Evolutionary conservation across 1,284 basidiomycete genomes (phyloP), one percentile per base, ranked within the genome.

Genomic region (Marasmius sp.): DNA sequence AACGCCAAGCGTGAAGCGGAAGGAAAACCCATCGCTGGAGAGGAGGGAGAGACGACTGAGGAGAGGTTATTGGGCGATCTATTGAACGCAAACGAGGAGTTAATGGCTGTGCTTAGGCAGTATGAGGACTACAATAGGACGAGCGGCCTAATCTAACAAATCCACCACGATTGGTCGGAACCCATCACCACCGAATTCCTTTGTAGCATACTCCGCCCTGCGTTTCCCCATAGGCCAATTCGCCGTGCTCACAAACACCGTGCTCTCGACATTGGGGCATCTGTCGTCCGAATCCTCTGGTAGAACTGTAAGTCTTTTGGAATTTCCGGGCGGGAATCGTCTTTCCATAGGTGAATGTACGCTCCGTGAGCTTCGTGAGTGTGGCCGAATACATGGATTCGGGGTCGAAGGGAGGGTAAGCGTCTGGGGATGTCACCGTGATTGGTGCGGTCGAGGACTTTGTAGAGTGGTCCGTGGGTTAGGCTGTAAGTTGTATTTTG

Each of bases 301-400:
- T 16, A 20, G 37, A 57, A 37, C 27, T 9, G 48, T 45, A 37
- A 22, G 45, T 36, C 37, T 47, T 4, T 59, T 51, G 20, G 53
- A 58, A 34, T 36, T 65, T 60, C 53, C 57, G 64, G 33, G 56
- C 58, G 34, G 16, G 39, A 49, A 55, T 22, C 66, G 37, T 49
- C 59, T n/a, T 51, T 50, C 79, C 78, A 81, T 12, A 64, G 54
- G 48, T 79, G 77, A 7, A 78, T 72, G 49, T 74, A 64, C 1
- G 79, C 81, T 0, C 87, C 86, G 49, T 79, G 80, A 0, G 80
- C 84, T 71, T 89, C 88, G 66, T 89, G 87, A 48, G 89, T 89
- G 66, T 89, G 87, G 0, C 87, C 88, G 58, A 82, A 87, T 41
- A 86, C 74, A 67, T 89, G 86, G 47, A 89, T 68, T 20, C 81